Conservation (phyloP, 2,329 filamentous ascomycete species). For the Aspergillus ustus region DNA sequence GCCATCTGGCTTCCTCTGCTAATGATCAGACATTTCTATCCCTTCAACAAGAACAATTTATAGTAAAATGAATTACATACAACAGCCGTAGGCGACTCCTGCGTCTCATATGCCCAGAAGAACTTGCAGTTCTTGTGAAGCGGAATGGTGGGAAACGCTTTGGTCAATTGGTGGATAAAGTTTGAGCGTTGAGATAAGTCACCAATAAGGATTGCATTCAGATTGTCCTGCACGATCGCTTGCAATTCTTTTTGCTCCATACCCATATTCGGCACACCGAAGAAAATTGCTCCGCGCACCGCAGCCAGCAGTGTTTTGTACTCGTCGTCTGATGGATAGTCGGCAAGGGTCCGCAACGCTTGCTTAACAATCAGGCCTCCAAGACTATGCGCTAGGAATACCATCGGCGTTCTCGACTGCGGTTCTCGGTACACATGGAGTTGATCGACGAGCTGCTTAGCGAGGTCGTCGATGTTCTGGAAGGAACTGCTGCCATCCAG, state of each 20-base stretch:
- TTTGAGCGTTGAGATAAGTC: not conserved
- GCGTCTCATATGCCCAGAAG: not conserved
- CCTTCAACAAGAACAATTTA: too few relatives aligned
- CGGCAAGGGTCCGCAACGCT: not conserved
- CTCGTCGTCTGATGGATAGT: not conserved
- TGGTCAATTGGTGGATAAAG: not conserved
- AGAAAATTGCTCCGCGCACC: not conserved
- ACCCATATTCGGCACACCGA: not conserved
- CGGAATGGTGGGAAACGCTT: not conserved
- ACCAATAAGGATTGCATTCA: not conserved
- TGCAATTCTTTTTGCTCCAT: not conserved
- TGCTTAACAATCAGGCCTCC: not conserved
- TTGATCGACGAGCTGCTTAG: not conserved
- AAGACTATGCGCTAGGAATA: not conserved
- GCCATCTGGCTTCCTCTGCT: not conserved
- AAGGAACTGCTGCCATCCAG: not conserved
- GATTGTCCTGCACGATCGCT: not conserved
- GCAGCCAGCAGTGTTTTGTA: not conserved
- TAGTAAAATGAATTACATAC: not conserved
- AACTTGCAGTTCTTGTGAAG: not conserved
- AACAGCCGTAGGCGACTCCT: not conserved
- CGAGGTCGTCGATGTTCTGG: not conserved
- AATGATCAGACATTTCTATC: not conserved
- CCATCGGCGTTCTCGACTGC: not conserved
- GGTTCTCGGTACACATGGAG: not conserved